A percentile compares a stretch with the other conserved stretches of the same genome.
Evolutionary conservation across 2,329 filamentous ascomycete species (phyloP).

Genomic region (Cladosporium sp.): DNA sequence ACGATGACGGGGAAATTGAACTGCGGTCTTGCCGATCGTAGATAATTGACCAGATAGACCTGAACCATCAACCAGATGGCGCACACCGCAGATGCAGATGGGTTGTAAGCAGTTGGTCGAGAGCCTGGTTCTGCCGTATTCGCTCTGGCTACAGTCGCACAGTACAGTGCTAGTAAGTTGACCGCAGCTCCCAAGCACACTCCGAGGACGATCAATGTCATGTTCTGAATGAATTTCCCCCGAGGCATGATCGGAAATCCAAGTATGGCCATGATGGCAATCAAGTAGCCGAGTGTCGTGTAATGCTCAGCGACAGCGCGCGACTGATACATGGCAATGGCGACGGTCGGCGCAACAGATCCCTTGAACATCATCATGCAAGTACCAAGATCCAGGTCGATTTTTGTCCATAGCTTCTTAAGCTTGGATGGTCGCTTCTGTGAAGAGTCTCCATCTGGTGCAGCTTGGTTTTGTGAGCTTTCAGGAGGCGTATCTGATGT

Average conservation of each 20-base stretch:
- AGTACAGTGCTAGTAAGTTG: slow-evolving; percentile 59
- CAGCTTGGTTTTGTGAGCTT: not conserved
- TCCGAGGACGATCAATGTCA: slow-evolving; percentile 54
- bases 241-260: slow-evolving; percentile 63
- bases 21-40: slow-evolving; percentile 63
- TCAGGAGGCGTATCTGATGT: not conserved
- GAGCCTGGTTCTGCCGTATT: slow-evolving; percentile 45
- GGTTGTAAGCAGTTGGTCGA: slow-evolving; percentile 55
- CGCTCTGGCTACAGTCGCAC: slow-evolving; percentile 59
- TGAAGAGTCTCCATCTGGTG: not conserved
- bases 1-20: slow-evolving; percentile 66
- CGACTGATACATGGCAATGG: slow-evolving; percentile 41
- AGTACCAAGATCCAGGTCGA: slow-evolving; percentile 27
- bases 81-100: slow-evolving; percentile 66
- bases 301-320: slow-evolving; percentile 47
- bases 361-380: slow-evolving; percentile 33
- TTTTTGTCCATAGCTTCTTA: slow-evolving; percentile 28
- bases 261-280: slow-evolving; percentile 62
- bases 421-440: slow-evolving; percentile 22
- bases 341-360: slow-evolving; percentile 31
- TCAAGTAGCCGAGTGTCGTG: slow-evolving; percentile 56
- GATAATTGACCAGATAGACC: slow-evolving; percentile 62
- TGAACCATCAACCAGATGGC: slow-evolving; percentile 68
- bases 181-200: slow-evolving; percentile 57
- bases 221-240: slow-evolving; percentile 66